phyloP scores from a whole-genome alignment of 139 green algal species.

The Chara braunii region DNA sequence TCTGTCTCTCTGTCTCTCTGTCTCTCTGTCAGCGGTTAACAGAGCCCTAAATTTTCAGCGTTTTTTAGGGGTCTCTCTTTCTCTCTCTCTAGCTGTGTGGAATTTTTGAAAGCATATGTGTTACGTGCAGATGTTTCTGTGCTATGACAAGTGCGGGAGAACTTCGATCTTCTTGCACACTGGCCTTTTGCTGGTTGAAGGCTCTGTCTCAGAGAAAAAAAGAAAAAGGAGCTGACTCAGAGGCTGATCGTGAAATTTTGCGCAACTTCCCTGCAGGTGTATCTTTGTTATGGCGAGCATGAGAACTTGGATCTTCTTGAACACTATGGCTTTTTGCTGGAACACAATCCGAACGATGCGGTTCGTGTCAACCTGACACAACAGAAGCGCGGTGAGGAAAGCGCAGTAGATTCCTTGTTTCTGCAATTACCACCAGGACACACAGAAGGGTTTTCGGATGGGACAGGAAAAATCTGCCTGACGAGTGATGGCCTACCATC shows the following conservation, averaged over 20 bases:
- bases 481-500: constrained; percentile 11
- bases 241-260: too few relatives aligned
- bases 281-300: constrained; percentile 79
- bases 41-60: too few relatives aligned
- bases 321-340: constrained; percentile 77
- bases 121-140: too few relatives aligned
- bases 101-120: too few relatives aligned
- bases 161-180: too few relatives aligned
- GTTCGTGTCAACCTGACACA: not conserved
- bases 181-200: too few relatives aligned
- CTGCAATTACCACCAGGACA: not conserved
- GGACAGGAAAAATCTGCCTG: not conserved
- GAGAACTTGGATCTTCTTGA: constrained; percentile 79
- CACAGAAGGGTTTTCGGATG: not conserved
- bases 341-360: constrained; percentile 25
- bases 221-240: too few relatives aligned
- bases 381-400: not conserved
- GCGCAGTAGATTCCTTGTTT: not conserved
- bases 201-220: too few relatives aligned
- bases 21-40: too few relatives aligned
- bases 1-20: not conserved
- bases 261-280: constrained; percentile 71
- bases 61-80: too few relatives aligned
- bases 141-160: too few relatives aligned
- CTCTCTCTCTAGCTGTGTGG: too few relatives aligned